Percentiles rank a stretch among this genome's conserved stretches.
Conservation (phyloP, 2,329 filamentous ascomycete genomes). For the Fonsecaea multimorphosa region DNA sequence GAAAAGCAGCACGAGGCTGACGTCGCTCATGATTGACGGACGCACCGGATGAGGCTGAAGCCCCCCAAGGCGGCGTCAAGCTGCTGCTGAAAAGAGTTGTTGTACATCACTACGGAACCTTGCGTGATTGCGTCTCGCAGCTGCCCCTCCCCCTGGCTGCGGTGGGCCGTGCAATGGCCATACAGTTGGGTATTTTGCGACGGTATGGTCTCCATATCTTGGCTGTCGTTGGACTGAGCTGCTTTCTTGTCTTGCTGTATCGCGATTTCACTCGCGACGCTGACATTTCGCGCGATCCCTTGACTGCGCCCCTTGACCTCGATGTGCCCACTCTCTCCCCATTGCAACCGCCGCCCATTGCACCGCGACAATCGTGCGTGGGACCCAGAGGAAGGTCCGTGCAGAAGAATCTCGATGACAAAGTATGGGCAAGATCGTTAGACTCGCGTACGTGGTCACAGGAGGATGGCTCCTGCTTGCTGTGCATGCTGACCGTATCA, state of each 20-base stretch:
- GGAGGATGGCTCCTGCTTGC: not conserved
- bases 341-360: constrained; percentile 1
- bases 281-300: constrained; percentile 8
- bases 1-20: not conserved
- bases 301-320: constrained; percentile 15
- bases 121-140: not conserved
- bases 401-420: constrained; percentile 63
- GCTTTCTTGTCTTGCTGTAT: constrained; percentile 11
- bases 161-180: constrained; percentile 9
- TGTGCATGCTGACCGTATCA: constrained; percentile 3
- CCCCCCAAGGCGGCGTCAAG: not conserved
- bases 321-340: constrained; percentile 9
- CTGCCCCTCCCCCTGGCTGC: not conserved
- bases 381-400: constrained; percentile 61
- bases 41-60: not conserved
- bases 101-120: not conserved
- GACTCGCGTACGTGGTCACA: constrained; percentile 18
- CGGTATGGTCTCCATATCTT: constrained; percentile 3
- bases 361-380: constrained; percentile 56
- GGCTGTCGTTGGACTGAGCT: constrained; percentile 2
- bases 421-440: constrained; percentile 12
- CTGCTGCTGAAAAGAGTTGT: not conserved
- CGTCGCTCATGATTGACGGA: not conserved
- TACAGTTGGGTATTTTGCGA: not conserved
- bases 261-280: not conserved